Evolutionary conservation across 352 stramenopile genomes (phyloP).

Genomic region (Phytophthora vignae): DNA sequence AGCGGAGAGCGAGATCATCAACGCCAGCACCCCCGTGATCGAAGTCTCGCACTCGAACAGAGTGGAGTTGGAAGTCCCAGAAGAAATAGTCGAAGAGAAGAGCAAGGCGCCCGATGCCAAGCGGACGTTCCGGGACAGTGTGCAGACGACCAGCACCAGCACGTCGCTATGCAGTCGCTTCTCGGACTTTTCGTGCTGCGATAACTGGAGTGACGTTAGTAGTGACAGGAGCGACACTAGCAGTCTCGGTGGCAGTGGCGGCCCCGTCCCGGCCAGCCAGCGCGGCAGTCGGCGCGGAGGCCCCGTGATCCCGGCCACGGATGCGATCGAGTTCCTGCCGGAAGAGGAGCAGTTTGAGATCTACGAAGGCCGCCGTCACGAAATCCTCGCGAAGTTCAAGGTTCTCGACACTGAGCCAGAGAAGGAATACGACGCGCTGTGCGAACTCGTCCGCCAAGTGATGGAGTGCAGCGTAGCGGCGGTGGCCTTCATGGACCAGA

Average conservation of each 20-base stretch:
- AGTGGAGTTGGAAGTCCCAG: slow-evolving; percentile 18
- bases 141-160: slow-evolving; percentile 40
- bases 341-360: slow-evolving; percentile 57
- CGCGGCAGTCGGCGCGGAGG: slow-evolving; percentile 20
- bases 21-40: slow-evolving; percentile 12
- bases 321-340: slow-evolving; percentile 55
- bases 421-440: slow-evolving; percentile 81
- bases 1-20: slow-evolving; percentile 25
- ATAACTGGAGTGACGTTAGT: slow-evolving; percentile 47
- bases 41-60: slow-evolving; percentile 9
- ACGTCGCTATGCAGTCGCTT: slow-evolving; percentile 49
- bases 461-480: slow-evolving; percentile 70
- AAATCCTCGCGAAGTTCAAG: slow-evolving; percentile 54
- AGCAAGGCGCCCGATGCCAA: slow-evolving; percentile 17
- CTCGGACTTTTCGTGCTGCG: slow-evolving; percentile 50
- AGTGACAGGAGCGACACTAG: slow-evolving; percentile 45
- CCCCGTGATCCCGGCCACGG: slow-evolving; percentile 21
- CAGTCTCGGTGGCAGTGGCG: slow-evolving; percentile 36
- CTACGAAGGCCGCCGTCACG: slow-evolving; percentile 51
- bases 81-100: slow-evolving; percentile 20
- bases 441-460: slow-evolving; percentile 66
- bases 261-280: slow-evolving; percentile 17
- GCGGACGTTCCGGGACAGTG: slow-evolving; percentile 44
- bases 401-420: slow-evolving; percentile 54
- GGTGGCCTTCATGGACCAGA: slow-evolving; percentile 70